These are phyloP conservation scores for Protomyces pachydermus DNA, from an alignment of 1,139 yeast genomes.

Conservation along the genomic window DNA sequence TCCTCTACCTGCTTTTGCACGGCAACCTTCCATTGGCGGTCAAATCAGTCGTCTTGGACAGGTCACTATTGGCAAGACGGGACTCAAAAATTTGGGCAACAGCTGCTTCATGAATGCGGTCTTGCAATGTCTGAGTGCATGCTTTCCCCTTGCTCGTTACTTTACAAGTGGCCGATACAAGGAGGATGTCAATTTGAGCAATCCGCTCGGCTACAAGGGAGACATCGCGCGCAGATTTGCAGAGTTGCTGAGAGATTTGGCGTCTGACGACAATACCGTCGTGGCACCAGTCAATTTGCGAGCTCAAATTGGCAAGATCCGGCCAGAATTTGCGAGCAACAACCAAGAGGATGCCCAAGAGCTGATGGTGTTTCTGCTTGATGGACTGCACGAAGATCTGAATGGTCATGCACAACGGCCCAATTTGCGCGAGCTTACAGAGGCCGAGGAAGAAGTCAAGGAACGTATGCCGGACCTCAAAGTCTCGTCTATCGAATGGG, in stretches of 20 bases:
- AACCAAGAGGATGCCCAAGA: slow-evolving; percentile 96
- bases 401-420: slow-evolving; percentile 60
- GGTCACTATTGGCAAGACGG: slow-evolving; percentile 43
- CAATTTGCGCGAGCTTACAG: slow-evolving; percentile 56
- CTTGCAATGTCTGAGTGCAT: slow-evolving; percentile 69
- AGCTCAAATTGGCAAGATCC: slow-evolving; percentile 58
- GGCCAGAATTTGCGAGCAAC: slow-evolving; percentile 65
- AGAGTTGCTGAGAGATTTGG: slow-evolving; percentile 57
- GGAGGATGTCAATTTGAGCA: slow-evolving; percentile 67
- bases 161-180: slow-evolving; percentile 54
- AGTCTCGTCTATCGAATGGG: slow-evolving; percentile 95
- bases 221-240: slow-evolving; percentile 70
- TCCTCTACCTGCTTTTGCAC: background rate
- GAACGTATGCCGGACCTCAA: slow-evolving; percentile 72
- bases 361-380: slow-evolving; percentile 75
- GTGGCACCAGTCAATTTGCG: slow-evolving; percentile 47
- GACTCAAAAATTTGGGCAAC: slow-evolving; percentile 77
- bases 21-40: slow-evolving; percentile 30
- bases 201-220: slow-evolving; percentile 79
- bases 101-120: slow-evolving; percentile 93
- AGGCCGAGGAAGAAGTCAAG: slow-evolving; percentile 67
- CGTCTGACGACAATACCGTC: slow-evolving; percentile 47
- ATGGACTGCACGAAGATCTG: slow-evolving; percentile 82
- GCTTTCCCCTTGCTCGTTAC: slow-evolving; percentile 46
- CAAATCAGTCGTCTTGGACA: slow-evolving; percentile 30